Percentiles rank a stretch among this genome's conserved stretches.
Evolutionary conservation across 129 eudicot genomes (phyloP).

Genomic region (Mikania micrantha): DNA sequence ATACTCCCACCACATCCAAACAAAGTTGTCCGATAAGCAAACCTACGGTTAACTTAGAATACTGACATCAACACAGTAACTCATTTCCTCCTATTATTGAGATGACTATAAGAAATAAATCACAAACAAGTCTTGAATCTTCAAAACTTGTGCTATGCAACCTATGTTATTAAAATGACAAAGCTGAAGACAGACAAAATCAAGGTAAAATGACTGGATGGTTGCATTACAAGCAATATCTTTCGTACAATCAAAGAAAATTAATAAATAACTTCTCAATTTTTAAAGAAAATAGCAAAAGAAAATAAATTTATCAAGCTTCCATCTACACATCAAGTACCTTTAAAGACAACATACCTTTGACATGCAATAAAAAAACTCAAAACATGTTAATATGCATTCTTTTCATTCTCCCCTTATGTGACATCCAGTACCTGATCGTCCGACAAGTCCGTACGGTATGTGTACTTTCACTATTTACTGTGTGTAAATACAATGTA

Average conservation of each 20-base stretch:
- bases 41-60: neutral
- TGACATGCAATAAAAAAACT: neutral
- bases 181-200: conserved; percentile 82
- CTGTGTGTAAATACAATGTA: too few relatives aligned
- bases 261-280: neutral
- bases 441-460: too few relatives aligned
- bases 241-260: conserved; percentile 46
- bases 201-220: conserved; percentile 62
- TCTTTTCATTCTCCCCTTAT: neutral
- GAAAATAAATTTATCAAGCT: neutral
- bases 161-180: conserved; percentile 12
- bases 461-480: too few relatives aligned
- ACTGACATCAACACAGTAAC: neutral
- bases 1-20: too few relatives aligned
- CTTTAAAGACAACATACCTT: neutral
- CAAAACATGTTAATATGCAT: conserved; percentile 1
- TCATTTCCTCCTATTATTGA: neutral
- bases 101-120: neutral
- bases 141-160: neutral
- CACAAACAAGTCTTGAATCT: neutral
- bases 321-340: conserved; percentile 4
- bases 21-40: conserved; percentile 6
- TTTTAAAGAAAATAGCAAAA: neutral
- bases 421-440: too few relatives aligned
- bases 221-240: conserved; percentile 60